Conservation (phyloP, 495 filamentous ascomycete species). For the Neurospora sp. region DNA sequence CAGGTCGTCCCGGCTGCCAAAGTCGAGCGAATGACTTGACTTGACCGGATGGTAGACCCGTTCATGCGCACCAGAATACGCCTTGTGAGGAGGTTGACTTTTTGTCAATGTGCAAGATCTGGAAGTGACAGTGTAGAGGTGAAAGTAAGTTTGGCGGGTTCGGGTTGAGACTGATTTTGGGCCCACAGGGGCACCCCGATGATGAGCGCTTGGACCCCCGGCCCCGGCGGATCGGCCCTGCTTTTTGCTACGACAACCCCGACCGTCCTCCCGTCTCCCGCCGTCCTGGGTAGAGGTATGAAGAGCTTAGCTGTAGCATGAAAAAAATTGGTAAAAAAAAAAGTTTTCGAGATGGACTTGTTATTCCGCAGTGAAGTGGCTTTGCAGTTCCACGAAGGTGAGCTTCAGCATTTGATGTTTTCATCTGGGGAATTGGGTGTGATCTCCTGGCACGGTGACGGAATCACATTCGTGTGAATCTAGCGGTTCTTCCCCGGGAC, state of each 20-base stretch:
- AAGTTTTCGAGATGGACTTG: not conserved
- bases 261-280: not conserved
- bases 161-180: not conserved
- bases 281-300: not conserved
- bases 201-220: not conserved
- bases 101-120: too few species aligned
- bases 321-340: not conserved
- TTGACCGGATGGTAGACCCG: too few species aligned
- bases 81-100: too few species aligned
- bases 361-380: not conserved
- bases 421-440: not conserved
- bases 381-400: not conserved
- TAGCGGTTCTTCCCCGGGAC: not conserved
- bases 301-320: not conserved
- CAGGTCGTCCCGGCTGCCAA: too few species aligned
- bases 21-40: too few species aligned
- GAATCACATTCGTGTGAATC: not conserved
- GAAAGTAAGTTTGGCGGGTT: not conserved
- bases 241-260: not conserved
- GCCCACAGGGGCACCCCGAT: not conserved
- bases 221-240: not conserved
- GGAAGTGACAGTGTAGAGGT: not conserved
- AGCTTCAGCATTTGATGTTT: not conserved
- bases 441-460: not conserved
- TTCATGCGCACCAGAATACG: too few species aligned